These are phyloP conservation scores for Gymnopus androsaceus DNA, from an alignment of 1,284 basidiomycete genomes.

Conservation along the genomic window DNA sequence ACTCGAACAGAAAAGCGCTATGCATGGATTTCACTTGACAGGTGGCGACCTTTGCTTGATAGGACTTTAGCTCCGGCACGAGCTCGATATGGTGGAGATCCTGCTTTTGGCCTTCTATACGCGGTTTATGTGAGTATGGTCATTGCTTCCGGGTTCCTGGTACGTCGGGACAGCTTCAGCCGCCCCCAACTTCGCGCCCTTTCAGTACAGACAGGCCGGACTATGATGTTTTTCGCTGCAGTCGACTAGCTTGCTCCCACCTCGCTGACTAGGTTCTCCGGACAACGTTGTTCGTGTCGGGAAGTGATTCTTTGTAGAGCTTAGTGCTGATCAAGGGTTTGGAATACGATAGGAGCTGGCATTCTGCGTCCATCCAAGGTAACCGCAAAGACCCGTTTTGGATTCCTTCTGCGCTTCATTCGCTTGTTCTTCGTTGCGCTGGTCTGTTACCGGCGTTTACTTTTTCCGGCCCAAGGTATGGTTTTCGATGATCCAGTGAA, in stretches of 20 bases:
- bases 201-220: slow-evolving; percentile 17
- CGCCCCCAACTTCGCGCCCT: slow-evolving; percentile 18
- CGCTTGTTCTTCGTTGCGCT: slow-evolving; percentile 11
- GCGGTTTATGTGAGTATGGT: background rate
- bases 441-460: slow-evolving; percentile 1
- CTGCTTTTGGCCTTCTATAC: slow-evolving; percentile 1
- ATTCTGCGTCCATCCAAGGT: slow-evolving; percentile 6
- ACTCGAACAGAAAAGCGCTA: slow-evolving; percentile 12
- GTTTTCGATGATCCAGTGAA: background rate
- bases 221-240: slow-evolving; percentile 8
- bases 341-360: background rate
- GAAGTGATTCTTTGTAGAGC: background rate
- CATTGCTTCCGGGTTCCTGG: background rate
- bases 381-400: slow-evolving; percentile 9
- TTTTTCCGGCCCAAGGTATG: background rate
- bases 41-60: background rate
- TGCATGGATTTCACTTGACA: background rate
- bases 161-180: slow-evolving; percentile 1
- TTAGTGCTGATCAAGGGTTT: slow-evolving; percentile 4
- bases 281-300: slow-evolving; percentile 8
- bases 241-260: slow-evolving; percentile 8
- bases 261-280: background rate
- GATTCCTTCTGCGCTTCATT: slow-evolving; percentile 1
- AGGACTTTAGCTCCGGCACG: slow-evolving; percentile 3
- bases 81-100: slow-evolving; percentile 8